Conservation (phyloP, 176 grass and related monocot species). For the Hordeum marinum region DNA sequence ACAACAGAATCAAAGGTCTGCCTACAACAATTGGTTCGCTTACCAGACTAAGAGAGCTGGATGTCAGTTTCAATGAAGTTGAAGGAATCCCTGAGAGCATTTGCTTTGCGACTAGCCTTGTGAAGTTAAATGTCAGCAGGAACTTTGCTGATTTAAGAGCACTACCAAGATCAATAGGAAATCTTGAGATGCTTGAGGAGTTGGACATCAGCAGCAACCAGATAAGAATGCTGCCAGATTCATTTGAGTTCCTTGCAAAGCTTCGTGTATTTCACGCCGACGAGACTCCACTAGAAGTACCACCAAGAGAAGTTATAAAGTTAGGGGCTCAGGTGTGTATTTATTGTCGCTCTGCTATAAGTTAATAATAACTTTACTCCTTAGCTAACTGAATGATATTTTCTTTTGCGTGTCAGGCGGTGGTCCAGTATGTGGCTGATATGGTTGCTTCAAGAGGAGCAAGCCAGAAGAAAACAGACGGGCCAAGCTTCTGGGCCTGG, state of each 20-base stretch:
- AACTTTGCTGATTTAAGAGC: conserved; percentile 85
- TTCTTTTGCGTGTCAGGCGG: conserved; percentile 42
- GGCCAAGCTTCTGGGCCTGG: conserved; percentile 62
- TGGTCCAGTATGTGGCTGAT: conserved; percentile 77
- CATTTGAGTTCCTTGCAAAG: conserved; percentile 61
- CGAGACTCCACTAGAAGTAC: conserved; percentile 89
- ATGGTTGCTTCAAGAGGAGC: conserved; percentile 52
- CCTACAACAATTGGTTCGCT: conserved; percentile 88
- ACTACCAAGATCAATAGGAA: conserved; percentile 79
- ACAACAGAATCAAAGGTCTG: conserved; percentile 85
- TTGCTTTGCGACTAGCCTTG: conserved; percentile 71
- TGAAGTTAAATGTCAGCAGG: conserved; percentile 76
- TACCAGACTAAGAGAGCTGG: conserved; percentile 72
- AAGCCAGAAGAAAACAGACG: conserved; percentile 29
- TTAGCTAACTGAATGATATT: conserved; percentile 18
- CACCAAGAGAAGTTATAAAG: conserved; percentile 78
- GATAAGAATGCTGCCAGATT: conserved; percentile 79
- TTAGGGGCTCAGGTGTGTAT: conserved; percentile 80
- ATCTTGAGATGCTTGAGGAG: conserved; percentile 97
- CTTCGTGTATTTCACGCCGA: conserved; percentile 75
- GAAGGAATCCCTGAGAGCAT: conserved; percentile 76
- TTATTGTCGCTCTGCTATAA: neutral
- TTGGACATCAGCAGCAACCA: conserved; percentile 96
- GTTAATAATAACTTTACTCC: neutral
- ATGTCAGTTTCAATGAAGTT: conserved; percentile 94